These are phyloP conservation scores for Trametes coccinea DNA, from an alignment of 768 basidiomycete genomes.

Conservation along the genomic window DNA sequence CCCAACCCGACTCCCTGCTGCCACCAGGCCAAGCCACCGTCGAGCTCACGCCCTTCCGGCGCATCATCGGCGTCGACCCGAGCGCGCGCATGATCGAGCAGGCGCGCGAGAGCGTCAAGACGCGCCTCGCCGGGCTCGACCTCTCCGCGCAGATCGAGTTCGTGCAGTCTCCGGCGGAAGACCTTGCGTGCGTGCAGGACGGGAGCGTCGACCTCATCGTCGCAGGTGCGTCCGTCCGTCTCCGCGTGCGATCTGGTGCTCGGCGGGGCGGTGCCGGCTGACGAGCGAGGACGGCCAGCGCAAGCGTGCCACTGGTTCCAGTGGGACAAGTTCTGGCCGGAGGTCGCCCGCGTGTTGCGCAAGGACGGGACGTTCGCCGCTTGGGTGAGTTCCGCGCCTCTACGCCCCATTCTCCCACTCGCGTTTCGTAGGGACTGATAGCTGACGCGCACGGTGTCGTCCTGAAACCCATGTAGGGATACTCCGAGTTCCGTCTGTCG, in stretches of 20 bases:
- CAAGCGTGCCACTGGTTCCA: constrained; percentile 87
- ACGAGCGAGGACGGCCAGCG: constrained; percentile 40
- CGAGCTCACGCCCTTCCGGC: constrained; percentile 53
- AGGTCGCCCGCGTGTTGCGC: constrained; percentile 59
- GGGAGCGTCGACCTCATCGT: constrained; percentile 65
- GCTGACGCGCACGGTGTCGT: too few species aligned
- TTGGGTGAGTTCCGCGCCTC: constrained; percentile 67
- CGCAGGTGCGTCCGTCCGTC: constrained; percentile 47
- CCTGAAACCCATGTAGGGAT: constrained; percentile 21
- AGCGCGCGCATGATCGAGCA: constrained; percentile 67
- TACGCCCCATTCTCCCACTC: neutral
- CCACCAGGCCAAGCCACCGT: constrained; percentile 67
- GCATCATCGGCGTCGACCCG: constrained; percentile 76
- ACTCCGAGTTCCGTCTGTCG: constrained; percentile 75
- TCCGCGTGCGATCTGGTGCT: neutral
- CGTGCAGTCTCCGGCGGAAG: constrained; percentile 50
- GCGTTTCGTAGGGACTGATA: too few species aligned
- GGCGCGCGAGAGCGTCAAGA: constrained; percentile 30
- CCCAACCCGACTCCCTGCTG: neutral
- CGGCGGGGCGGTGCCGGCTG: neutral
- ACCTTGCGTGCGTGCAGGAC: constrained; percentile 49
- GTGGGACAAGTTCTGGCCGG: constrained; percentile 69
- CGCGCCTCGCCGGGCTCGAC: constrained; percentile 11
- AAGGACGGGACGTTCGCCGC: constrained; percentile 68
- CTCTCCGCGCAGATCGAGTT: constrained; percentile 34